Percentiles rank a stretch among this genome's conserved stretches.
Conservation (phyloP, 2,329 filamentous ascomycete species). For the Botrytis tulipae region DNA sequence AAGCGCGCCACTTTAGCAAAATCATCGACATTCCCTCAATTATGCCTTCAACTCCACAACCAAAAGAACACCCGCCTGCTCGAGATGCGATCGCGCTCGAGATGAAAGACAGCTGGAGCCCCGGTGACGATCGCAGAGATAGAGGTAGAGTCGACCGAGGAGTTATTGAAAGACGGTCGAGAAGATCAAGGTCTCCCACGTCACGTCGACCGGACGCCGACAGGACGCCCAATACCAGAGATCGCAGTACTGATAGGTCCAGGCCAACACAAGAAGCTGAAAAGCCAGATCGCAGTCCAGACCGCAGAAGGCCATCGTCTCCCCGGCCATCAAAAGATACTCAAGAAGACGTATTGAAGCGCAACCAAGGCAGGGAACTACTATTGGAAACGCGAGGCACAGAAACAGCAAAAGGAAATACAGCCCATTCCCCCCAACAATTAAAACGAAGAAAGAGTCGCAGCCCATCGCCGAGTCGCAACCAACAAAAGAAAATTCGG, state of each 20-base stretch:
- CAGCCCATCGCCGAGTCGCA: slow-evolving; percentile 37
- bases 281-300: slow-evolving; percentile 36
- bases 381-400: slow-evolving; percentile 38
- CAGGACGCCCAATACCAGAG: slow-evolving; percentile 35
- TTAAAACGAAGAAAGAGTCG: slow-evolving; percentile 39
- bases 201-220: slow-evolving; percentile 39
- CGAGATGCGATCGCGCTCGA: slow-evolving; percentile 40
- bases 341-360: slow-evolving; percentile 38
- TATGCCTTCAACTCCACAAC: slow-evolving; percentile 19
- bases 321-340: slow-evolving; percentile 35
- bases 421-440: slow-evolving; percentile 37
- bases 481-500: slow-evolving; percentile 38
- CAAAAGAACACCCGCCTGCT: slow-evolving; percentile 22
- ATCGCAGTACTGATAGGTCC: slow-evolving; percentile 36
- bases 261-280: slow-evolving; percentile 33
- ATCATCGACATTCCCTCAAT: slow-evolving; percentile 22
- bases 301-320: slow-evolving; percentile 36
- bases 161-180: slow-evolving; percentile 34
- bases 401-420: slow-evolving; percentile 36
- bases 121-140: slow-evolving; percentile 44
- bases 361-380: slow-evolving; percentile 40
- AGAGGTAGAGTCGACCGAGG: slow-evolving; percentile 44
- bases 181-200: slow-evolving; percentile 41
- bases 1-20: slow-evolving; percentile 24
- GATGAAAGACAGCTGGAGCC: slow-evolving; percentile 45